Percentiles rank a stretch among this genome's conserved stretches.
These are phyloP conservation scores for Talaromyces verruculosus DNA, from an alignment of 2,329 filamentous ascomycete species.

Conservation along the genomic window DNA sequence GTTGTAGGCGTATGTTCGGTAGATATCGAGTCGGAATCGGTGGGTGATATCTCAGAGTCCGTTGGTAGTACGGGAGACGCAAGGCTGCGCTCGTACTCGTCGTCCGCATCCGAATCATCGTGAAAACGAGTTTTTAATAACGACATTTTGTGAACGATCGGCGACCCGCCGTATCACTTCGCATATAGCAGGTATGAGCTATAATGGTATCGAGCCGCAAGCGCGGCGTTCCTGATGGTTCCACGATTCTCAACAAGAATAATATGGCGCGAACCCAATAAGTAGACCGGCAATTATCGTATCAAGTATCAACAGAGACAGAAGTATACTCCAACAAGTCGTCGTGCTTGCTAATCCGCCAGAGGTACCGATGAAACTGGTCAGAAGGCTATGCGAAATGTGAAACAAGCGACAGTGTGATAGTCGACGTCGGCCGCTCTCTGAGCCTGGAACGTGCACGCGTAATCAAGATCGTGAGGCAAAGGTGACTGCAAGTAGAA, in stretches of 20 bases:
- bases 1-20: conserved; percentile 64
- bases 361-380: neutral
- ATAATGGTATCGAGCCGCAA: conserved; percentile 10
- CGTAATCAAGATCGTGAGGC: neutral
- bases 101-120: conserved; percentile 64
- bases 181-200: neutral
- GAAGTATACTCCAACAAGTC: neutral
- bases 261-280: neutral
- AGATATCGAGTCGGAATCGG: conserved; percentile 59
- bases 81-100: conserved; percentile 64
- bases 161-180: neutral
- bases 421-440: conserved; percentile 1
- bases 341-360: neutral
- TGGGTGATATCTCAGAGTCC: conserved; percentile 59
- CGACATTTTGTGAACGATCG: conserved; percentile 10
- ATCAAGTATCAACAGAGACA: neutral
- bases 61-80: conserved; percentile 57
- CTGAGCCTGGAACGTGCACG: neutral
- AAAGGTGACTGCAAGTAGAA: neutral
- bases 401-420: conserved; percentile 2
- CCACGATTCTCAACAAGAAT: conserved; percentile 3
- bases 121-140: conserved; percentile 52
- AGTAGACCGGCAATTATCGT: neutral
- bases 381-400: conserved; percentile 2
- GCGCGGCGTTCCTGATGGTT: conserved; percentile 9